Percentiles rank a stretch among this genome's conserved stretches.
phyloP scores from a whole-genome alignment of 1,284 basidiomycete species.

The Cutaneotrichosporon sp. region DNA sequence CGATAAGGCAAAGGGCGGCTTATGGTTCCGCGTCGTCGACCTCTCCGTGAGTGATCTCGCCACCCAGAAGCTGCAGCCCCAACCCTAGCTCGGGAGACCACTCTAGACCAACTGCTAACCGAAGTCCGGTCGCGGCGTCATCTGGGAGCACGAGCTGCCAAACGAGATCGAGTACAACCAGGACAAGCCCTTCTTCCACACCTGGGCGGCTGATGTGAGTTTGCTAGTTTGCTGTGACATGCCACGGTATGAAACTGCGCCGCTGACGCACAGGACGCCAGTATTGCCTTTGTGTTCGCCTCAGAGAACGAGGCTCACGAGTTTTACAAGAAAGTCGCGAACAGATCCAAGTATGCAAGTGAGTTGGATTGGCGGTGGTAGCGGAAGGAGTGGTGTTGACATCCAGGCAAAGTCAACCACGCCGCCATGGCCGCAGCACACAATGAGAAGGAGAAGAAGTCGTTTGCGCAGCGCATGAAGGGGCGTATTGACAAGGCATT shows the following conservation, averaged over 20 bases:
- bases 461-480: slow-evolving; percentile 56
- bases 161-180: slow-evolving; percentile 76
- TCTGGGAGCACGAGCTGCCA: slow-evolving; percentile 94
- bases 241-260: slow-evolving; percentile 63
- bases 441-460: slow-evolving; percentile 34
- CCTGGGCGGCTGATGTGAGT: slow-evolving; percentile 86
- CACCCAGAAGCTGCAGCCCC: no score
- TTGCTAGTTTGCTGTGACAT: slow-evolving; percentile 50
- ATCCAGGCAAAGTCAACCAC: slow-evolving; percentile 39
- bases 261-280: slow-evolving; percentile 28
- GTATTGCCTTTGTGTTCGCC: slow-evolving; percentile 79
- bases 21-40: slow-evolving; percentile 74
- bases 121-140: slow-evolving; percentile 71
- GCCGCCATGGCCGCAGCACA: neutral
- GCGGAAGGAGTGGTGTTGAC: neutral
- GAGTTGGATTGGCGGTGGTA: no score
- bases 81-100: no score
- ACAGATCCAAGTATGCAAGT: slow-evolving; percentile 61
- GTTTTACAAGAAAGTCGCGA: slow-evolving; percentile 83
- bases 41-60: slow-evolving; percentile 51
- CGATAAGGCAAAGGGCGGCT: slow-evolving; percentile 59
- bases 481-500: slow-evolving; percentile 81
- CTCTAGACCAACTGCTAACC: no score
- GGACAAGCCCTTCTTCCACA: slow-evolving; percentile 89
- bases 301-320: slow-evolving; percentile 80